Evolutionary conservation across 164 flowering plant species (phyloP).

Genomic region (Tinospora cordifolia): DNA sequence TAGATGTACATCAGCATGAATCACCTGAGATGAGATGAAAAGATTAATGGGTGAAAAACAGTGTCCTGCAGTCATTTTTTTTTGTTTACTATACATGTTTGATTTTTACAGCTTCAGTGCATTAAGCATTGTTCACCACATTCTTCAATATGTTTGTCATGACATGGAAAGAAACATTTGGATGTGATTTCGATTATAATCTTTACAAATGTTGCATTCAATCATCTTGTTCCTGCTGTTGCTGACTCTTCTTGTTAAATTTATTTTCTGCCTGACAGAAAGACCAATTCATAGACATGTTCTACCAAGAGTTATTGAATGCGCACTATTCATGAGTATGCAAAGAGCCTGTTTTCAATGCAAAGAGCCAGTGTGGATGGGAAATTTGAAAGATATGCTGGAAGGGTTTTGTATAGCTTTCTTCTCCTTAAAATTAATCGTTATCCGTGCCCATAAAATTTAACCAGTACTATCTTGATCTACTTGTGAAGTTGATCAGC

Average conservation of each 20-base stretch:
- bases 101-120: background rate
- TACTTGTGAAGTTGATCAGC: background rate
- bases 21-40: no score
- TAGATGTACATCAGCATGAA: no score
- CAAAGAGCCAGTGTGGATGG: background rate
- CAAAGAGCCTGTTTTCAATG: no score
- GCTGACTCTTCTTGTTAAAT: background rate
- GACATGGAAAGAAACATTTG: no score
- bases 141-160: no score
- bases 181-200: background rate
- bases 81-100: background rate
- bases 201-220: background rate
- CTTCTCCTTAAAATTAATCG: no score
- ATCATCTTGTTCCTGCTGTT: background rate
- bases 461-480: background rate
- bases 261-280: conserved; percentile 34
- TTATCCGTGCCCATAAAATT: no score
- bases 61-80: no score
- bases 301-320: conserved; percentile 53
- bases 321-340: conserved; percentile 21
- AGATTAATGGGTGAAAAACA: background rate
- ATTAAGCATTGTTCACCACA: background rate
- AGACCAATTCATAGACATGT: conserved; percentile 68
- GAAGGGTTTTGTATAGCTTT: background rate
- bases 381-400: background rate